Conservation (phyloP, 495 filamentous ascomycete genomes). For the Tuber aestivum region DNA sequence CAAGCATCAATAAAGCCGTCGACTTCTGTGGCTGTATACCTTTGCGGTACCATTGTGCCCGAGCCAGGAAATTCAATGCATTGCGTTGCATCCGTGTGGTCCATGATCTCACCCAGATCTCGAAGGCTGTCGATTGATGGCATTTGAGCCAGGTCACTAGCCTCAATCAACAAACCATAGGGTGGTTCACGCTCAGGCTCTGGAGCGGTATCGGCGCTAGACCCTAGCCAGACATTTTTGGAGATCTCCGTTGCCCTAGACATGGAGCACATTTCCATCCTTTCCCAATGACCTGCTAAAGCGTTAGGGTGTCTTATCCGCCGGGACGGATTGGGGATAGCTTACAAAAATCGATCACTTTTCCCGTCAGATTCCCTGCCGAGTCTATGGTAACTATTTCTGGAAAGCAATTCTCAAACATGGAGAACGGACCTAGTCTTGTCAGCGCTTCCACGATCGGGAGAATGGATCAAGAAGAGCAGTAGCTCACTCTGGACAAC, state of each 20-base stretch:
- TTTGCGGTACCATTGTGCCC: constrained; percentile 76
- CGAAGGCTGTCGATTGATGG: constrained; percentile 54
- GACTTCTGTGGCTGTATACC: constrained; percentile 68
- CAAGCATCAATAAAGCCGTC: constrained; percentile 79
- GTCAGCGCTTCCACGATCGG: constrained; percentile 32
- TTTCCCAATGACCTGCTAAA: constrained; percentile 67
- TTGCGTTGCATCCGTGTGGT: constrained; percentile 49
- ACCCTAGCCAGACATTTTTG: constrained; percentile 82
- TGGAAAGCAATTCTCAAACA: constrained; percentile 66
- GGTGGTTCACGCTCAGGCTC: constrained; percentile 40
- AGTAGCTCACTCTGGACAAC: constrained; percentile 57
- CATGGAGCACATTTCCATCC: constrained; percentile 89
- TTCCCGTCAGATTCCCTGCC: constrained; percentile 63
- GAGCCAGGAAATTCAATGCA: constrained; percentile 86
- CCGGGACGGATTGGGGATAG: constrained; percentile 17
- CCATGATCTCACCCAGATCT: constrained; percentile 55
- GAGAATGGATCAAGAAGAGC: constrained; percentile 11
- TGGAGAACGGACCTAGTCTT: constrained; percentile 57
- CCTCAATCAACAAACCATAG: constrained; percentile 60
- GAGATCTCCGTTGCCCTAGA: constrained; percentile 81
- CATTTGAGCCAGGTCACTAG: constrained; percentile 70
- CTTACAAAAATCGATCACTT: constrained; percentile 81
- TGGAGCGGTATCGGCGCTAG: constrained; percentile 64
- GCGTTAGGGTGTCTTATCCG: constrained; percentile 16
- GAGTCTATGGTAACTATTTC: constrained; percentile 70